Conservation (phyloP, 2,329 filamentous ascomycete species). For the Penicillium nordicum region DNA sequence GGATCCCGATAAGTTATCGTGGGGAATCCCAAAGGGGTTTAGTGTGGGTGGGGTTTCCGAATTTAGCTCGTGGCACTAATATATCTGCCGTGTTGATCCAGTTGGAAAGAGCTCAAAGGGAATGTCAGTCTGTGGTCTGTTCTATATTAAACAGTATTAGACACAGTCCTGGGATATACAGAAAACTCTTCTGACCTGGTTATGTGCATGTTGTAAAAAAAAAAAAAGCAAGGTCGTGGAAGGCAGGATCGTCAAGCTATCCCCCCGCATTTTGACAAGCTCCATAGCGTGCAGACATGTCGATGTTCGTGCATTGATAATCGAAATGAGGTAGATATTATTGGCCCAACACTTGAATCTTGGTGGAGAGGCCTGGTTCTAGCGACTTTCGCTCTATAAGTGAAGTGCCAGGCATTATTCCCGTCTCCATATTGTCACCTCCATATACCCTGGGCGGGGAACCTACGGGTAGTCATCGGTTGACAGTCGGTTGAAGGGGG, state of each 20-base stretch:
- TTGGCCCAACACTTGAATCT: constrained; percentile 6
- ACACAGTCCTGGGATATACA: not conserved
- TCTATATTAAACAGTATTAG: not conserved
- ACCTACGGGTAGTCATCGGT: not conserved
- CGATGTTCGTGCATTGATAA: constrained; percentile 3
- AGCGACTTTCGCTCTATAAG: not conserved
- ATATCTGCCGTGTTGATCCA: not conserved
- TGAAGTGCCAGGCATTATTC: not conserved
- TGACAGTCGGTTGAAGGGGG: constrained; percentile 5
- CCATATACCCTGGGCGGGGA: not conserved
- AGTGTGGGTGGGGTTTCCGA: constrained; percentile 19
- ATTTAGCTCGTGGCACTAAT: constrained; percentile 22
- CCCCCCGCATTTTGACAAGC: constrained; percentile 14
- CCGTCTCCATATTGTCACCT: not conserved
- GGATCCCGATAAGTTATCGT: constrained; percentile 22
- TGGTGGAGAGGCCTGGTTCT: not conserved
- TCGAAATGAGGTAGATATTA: constrained; percentile 4
- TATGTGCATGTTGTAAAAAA: not conserved
- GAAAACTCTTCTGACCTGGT: not conserved
- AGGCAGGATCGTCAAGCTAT: not conserved
- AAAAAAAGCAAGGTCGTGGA: not conserved
- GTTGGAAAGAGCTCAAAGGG: not conserved
- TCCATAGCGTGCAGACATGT: constrained; percentile 1
- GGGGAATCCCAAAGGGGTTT: constrained; percentile 3
- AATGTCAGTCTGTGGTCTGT: not conserved